phyloP scores from a whole-genome alignment of 2,329 filamentous ascomycete species.

The Aspergillus pseudoviridinutans region DNA sequence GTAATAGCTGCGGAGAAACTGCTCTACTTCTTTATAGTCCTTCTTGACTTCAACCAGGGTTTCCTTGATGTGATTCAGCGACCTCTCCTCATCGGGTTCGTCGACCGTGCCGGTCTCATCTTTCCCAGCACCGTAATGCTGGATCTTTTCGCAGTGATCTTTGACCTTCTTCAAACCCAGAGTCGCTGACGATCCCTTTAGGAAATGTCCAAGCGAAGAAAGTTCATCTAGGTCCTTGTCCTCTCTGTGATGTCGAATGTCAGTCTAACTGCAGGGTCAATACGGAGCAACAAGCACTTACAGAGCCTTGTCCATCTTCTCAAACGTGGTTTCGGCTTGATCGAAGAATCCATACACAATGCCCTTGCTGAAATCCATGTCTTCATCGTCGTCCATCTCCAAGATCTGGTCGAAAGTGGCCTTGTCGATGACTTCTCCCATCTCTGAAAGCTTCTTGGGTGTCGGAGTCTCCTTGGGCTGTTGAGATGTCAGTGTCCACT shows the following conservation, averaged over 20 bases:
- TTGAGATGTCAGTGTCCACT: constrained; percentile 6
- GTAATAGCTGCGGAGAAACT: constrained; percentile 68
- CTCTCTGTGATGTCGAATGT: constrained; percentile 47
- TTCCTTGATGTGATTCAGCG: constrained; percentile 65
- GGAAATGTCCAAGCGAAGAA: constrained; percentile 84
- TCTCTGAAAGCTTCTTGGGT: constrained; percentile 50
- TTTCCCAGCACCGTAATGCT: constrained; percentile 81
- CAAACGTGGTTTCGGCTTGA: constrained; percentile 82
- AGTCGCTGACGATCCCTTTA: constrained; percentile 95
- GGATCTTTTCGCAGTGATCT: constrained; percentile 93
- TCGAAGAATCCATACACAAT: constrained; percentile 92
- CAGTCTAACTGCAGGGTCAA: not conserved
- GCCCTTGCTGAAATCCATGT: constrained; percentile 80
- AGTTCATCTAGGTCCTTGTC: constrained; percentile 67
- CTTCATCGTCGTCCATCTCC: constrained; percentile 93
- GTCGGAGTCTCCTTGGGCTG: constrained; percentile 47
- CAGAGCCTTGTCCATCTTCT: constrained; percentile 77
- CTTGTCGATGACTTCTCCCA: constrained; percentile 73
- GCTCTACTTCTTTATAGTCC: constrained; percentile 72
- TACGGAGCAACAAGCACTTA: constrained; percentile 50
- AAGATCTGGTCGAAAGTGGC: constrained; percentile 89
- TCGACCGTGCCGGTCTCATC: constrained; percentile 68
- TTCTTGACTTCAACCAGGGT: constrained; percentile 68
- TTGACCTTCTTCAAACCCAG: constrained; percentile 86
- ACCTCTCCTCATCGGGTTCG: constrained; percentile 63